Evolutionary conservation across 345 rosid genomes (phyloP).

Genomic region (Brassica nigra): DNA sequence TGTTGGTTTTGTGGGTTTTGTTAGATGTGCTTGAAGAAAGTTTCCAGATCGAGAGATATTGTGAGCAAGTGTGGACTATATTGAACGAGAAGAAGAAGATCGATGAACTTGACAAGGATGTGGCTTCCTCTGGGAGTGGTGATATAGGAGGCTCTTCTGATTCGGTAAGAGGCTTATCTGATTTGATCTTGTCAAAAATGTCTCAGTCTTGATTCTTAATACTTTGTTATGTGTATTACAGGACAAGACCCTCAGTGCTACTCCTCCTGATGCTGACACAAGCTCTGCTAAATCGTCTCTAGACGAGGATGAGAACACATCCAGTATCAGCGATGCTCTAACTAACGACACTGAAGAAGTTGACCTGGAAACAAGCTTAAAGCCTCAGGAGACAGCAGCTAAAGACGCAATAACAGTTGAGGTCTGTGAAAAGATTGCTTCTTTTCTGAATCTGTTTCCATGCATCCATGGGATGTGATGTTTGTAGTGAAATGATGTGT

Average conservation of each 20-base stretch:
- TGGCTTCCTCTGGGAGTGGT: constrained; percentile 53
- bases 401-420: constrained; percentile 35
- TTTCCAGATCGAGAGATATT: constrained; percentile 55
- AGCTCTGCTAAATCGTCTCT: constrained; percentile 27
- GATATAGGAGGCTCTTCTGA: constrained; percentile 54
- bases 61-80: constrained; percentile 57
- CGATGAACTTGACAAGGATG: constrained; percentile 50
- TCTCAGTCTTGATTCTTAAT: no score
- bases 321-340: constrained; percentile 36
- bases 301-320: constrained; percentile 32
- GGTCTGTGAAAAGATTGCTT: constrained; percentile 32
- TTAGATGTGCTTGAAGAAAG: constrained; percentile 67
- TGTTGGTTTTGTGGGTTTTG: neutral
- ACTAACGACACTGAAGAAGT: constrained; percentile 16
- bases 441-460: neutral
- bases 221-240: neutral
- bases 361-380: constrained; percentile 24
- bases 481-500: neutral
- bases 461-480: neutral
- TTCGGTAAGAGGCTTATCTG: constrained; percentile 46
- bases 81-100: constrained; percentile 56
- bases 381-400: constrained; percentile 41
- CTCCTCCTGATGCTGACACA: constrained; percentile 32
- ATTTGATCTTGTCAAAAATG: neutral
- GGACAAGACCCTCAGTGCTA: constrained; percentile 40